Evolutionary conservation across 2,329 filamentous ascomycete genomes (phyloP).

Genomic region (Neodidymelliopsis sp.): DNA sequence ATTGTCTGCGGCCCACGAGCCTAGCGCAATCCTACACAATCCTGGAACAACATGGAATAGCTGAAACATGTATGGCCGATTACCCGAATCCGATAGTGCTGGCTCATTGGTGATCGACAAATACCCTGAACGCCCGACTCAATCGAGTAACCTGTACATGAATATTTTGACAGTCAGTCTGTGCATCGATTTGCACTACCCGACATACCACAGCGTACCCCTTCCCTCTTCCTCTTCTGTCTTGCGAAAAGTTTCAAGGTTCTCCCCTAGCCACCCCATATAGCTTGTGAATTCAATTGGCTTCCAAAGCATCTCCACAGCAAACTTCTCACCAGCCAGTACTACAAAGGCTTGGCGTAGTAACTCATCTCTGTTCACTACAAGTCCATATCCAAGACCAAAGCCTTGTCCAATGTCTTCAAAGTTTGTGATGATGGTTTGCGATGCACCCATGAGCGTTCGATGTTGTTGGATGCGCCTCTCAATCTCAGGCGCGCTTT

Average conservation of each 20-base stretch:
- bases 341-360: constrained; percentile 44
- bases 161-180: constrained; percentile 12
- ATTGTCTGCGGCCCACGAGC: not conserved
- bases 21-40: constrained; percentile 23
- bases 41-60: constrained; percentile 13
- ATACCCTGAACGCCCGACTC: constrained; percentile 13
- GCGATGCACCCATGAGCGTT: constrained; percentile 43
- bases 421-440: constrained; percentile 42
- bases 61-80: constrained; percentile 22
- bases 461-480: constrained; percentile 44
- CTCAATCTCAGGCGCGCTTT: constrained; percentile 38
- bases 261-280: constrained; percentile 39
- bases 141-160: constrained; percentile 18
- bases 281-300: constrained; percentile 39
- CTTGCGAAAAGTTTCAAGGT: constrained; percentile 36
- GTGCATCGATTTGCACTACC: constrained; percentile 22
- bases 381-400: constrained; percentile 26
- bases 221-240: constrained; percentile 40
- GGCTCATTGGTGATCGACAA: constrained; percentile 18
- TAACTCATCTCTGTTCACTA: constrained; percentile 39
- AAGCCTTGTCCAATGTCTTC: constrained; percentile 39
- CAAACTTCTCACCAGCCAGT: constrained; percentile 42
- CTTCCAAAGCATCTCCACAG: constrained; percentile 43
- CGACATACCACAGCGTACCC: constrained; percentile 37
- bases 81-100: constrained; percentile 18